Conservation (phyloP, 2,329 filamentous ascomycete species). For the Colletotrichum scovillei region DNA sequence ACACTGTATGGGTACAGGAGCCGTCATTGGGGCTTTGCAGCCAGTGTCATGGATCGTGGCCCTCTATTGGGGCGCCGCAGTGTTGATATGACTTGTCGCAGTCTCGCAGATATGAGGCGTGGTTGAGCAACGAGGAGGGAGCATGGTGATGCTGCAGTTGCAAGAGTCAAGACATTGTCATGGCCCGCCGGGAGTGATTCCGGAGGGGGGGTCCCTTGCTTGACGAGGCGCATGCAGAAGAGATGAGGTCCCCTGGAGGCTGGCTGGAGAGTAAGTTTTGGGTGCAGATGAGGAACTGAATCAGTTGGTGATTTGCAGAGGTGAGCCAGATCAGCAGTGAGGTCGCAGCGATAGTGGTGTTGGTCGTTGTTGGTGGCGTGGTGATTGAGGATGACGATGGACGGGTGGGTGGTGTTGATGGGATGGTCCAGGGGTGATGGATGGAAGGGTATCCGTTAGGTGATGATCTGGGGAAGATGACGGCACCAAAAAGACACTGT, state of each 20-base stretch:
- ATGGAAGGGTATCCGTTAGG: neutral
- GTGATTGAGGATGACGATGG: neutral
- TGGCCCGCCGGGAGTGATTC: constrained; percentile 23
- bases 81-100: neutral
- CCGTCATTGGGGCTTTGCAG: neutral
- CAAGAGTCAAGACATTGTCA: neutral
- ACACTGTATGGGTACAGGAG: neutral
- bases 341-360: neutral
- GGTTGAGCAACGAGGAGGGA: no score
- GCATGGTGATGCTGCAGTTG: neutral
- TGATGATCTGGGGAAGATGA: constrained; percentile 21
- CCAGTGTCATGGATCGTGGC: neutral
- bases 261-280: neutral
- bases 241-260: neutral
- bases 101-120: neutral
- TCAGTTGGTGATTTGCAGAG: constrained; percentile 23
- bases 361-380: constrained; percentile 2
- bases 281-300: constrained; percentile 1
- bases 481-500: neutral
- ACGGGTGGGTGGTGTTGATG: neutral
- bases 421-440: neutral
- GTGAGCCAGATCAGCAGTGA: constrained; percentile 26
- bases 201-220: constrained; percentile 8
- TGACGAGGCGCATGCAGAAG: neutral
- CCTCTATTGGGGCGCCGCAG: neutral